Conservation (phyloP, 2,329 filamentous ascomycete genomes). For the Thielaviopsis euricoi region DNA sequence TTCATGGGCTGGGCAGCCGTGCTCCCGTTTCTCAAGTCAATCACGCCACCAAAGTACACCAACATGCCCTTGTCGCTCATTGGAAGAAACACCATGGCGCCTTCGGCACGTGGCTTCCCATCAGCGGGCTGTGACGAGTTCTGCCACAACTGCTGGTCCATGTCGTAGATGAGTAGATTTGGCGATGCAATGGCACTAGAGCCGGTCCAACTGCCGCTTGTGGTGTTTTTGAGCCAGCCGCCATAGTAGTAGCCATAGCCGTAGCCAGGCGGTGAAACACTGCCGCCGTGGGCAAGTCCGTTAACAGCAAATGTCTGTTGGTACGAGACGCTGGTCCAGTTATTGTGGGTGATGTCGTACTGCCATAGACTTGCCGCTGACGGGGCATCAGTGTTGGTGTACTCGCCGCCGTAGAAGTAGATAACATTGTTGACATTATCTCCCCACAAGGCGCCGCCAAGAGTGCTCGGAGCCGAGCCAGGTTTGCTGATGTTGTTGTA, state of each 20-base stretch:
- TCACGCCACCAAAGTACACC: conserved; percentile 44
- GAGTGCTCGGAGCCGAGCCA: conserved; percentile 30
- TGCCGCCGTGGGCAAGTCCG: conserved; percentile 39
- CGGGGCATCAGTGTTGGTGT: conserved; percentile 27
- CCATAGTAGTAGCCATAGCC: conserved; percentile 46
- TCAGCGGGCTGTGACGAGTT: conserved; percentile 37
- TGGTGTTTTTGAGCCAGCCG: conserved; percentile 41
- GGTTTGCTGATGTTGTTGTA: conserved; percentile 44
- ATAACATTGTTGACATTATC: conserved; percentile 46
- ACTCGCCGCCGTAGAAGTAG: conserved; percentile 47
- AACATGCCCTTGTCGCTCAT: conserved; percentile 42
- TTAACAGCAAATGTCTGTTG: conserved; percentile 21
- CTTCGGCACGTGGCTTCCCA: conserved; percentile 37
- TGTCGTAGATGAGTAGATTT: conserved; percentile 38
- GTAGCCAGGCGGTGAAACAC: conserved; percentile 33
- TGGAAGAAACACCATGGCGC: conserved; percentile 42
- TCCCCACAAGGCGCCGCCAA: conserved; percentile 36
- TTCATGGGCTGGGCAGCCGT: conserved; percentile 28
- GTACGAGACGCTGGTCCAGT: conserved; percentile 34
- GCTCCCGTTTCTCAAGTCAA: conserved; percentile 27
- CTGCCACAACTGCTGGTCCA: conserved; percentile 32
- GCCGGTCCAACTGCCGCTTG: conserved; percentile 31
- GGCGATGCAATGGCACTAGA: conserved; percentile 30
- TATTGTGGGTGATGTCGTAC: conserved; percentile 39
- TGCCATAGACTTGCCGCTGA: conserved; percentile 31